Evolutionary conservation across 495 filamentous ascomycete species (phyloP).

Genomic region (Oleoguttula mirabilis): DNA sequence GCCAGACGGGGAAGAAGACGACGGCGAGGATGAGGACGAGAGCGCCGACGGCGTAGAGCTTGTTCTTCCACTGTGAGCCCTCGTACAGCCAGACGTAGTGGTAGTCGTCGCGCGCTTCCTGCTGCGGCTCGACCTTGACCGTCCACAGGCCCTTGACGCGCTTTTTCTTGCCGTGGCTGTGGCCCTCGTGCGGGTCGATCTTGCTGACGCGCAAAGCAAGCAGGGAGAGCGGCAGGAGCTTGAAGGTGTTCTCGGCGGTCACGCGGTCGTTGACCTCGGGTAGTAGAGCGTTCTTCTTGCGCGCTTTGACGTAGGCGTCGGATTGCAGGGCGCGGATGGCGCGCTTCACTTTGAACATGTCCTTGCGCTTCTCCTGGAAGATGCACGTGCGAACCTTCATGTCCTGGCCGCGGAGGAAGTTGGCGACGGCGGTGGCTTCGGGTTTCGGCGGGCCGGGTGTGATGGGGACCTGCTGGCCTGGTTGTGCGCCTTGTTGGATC

Average conservation of each 20-base stretch:
- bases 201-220: slow-evolving; percentile 85
- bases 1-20: slow-evolving; percentile 96
- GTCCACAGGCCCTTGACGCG: slow-evolving; percentile 93
- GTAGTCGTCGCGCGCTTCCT: slow-evolving; percentile 78
- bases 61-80: slow-evolving; percentile 83
- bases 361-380: slow-evolving; percentile 89
- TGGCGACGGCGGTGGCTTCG: slow-evolving; percentile 76
- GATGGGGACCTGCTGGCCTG: slow-evolving; percentile 44
- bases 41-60: slow-evolving; percentile 74
- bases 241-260: slow-evolving; percentile 83
- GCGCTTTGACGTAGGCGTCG: slow-evolving; percentile 73
- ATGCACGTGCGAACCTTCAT: slow-evolving; percentile 92
- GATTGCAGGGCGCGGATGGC: slow-evolving; percentile 88
- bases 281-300: slow-evolving; percentile 76
- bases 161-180: slow-evolving; percentile 66
- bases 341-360: slow-evolving; percentile 98
- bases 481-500: slow-evolving; percentile 33
- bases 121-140: slow-evolving; percentile 91
- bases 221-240: slow-evolving; percentile 89
- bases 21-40: slow-evolving; percentile 71
- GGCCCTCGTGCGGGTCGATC: slow-evolving; percentile 63
- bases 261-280: slow-evolving; percentile 72
- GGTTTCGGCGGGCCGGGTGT: slow-evolving; percentile 70
- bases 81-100: slow-evolving; percentile 98
- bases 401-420: slow-evolving; percentile 72